phyloP scores from a whole-genome alignment of 495 filamentous ascomycete genomes.

The Lindgomyces ingoldianus region DNA sequence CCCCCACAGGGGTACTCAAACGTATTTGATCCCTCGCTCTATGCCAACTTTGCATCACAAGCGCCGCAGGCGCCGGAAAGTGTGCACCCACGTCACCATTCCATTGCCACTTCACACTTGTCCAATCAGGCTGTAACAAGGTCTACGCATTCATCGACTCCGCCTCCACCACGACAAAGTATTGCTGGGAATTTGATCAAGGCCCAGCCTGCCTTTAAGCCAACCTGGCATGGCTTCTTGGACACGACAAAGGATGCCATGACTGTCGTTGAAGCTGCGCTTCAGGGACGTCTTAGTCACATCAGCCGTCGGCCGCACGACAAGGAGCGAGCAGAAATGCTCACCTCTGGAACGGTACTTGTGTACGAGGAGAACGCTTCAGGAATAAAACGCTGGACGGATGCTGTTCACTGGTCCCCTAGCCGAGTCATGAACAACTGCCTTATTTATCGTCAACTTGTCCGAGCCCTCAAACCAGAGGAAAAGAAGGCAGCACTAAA shows the following conservation, averaged over 20 bases:
- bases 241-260: constrained; percentile 37
- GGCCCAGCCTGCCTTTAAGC: constrained; percentile 34
- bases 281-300: constrained; percentile 67
- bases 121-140: background rate
- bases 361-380: constrained; percentile 88
- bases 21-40: constrained; percentile 24
- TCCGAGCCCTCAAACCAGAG: constrained; percentile 77
- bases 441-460: constrained; percentile 84
- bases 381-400: constrained; percentile 92
- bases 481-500: constrained; percentile 89
- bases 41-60: constrained; percentile 4
- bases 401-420: constrained; percentile 85
- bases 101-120: constrained; percentile 20
- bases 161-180: constrained; percentile 21
- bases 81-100: constrained; percentile 23
- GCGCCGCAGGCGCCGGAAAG: background rate
- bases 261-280: constrained; percentile 48
- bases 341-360: constrained; percentile 81
- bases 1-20: background rate
- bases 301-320: constrained; percentile 84
- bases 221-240: constrained; percentile 33
- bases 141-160: constrained; percentile 5
- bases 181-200: constrained; percentile 19
- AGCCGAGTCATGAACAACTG: constrained; percentile 88
- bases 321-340: constrained; percentile 69